Evolutionary conservation across 495 filamentous ascomycete genomes (phyloP).

Genomic region (Hamigera avellanea): DNA sequence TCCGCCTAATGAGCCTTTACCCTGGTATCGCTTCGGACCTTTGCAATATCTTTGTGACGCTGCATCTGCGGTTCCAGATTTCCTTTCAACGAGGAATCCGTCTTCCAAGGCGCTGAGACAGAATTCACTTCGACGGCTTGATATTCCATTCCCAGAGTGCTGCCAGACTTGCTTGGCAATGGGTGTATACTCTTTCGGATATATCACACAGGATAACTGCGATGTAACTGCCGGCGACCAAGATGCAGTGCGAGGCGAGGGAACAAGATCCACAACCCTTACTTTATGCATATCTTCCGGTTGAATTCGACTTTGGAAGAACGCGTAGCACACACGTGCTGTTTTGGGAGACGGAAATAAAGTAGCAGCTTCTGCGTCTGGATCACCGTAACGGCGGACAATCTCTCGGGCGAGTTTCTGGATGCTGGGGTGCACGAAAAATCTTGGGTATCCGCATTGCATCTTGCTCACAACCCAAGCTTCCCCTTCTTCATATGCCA

Average conservation of each 20-base stretch:
- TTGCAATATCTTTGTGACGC: conserved; percentile 39
- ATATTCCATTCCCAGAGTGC: conserved; percentile 89
- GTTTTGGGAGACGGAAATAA: conserved; percentile 63
- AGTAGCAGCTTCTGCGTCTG: conserved; percentile 54
- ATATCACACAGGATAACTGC: conserved; percentile 62
- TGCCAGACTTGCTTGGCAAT: conserved; percentile 91
- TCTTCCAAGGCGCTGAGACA: conserved; percentile 65
- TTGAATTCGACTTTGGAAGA: conserved; percentile 49
- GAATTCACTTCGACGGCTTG: conserved; percentile 83
- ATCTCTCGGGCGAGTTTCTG: conserved; percentile 60
- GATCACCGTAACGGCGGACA: conserved; percentile 46
- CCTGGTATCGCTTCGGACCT: conserved; percentile 64
- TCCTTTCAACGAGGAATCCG: conserved; percentile 47
- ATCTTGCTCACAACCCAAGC: conserved; percentile 75
- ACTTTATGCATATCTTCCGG: conserved; percentile 35
- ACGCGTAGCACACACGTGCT: conserved; percentile 58
- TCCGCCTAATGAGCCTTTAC: conserved; percentile 32
- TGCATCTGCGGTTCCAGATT: conserved; percentile 13
- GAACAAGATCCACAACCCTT: conserved; percentile 56
- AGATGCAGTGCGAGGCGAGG: conserved; percentile 27
- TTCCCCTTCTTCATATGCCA: conserved; percentile 89
- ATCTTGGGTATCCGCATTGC: conserved; percentile 87
- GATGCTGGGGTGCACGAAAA: conserved; percentile 84
- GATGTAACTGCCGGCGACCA: conserved; percentile 26
- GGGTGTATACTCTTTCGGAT: conserved; percentile 48